Conservation (phyloP, 257 asterid genomes). For the Solanum arcanum region DNA sequence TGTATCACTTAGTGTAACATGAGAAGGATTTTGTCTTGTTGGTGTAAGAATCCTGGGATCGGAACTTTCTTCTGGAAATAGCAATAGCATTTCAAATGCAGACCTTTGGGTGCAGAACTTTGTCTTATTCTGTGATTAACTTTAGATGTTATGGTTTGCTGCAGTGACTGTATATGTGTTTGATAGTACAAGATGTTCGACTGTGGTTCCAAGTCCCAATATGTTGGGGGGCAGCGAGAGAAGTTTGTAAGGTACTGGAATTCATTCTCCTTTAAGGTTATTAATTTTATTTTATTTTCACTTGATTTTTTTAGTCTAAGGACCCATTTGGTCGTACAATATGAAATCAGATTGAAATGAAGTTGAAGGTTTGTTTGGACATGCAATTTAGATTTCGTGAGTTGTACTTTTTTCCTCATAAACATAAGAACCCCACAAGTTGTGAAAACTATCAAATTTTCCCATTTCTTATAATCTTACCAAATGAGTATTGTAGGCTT, state of each 20-base stretch:
- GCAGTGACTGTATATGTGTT: constrained; percentile 35
- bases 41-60: background rate
- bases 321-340: background rate
- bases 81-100: too few species aligned
- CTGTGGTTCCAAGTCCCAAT: constrained; percentile 62
- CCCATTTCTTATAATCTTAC: background rate
- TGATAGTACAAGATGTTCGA: constrained; percentile 58
- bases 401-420: background rate
- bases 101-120: too few species aligned
- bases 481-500: background rate
- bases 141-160: constrained; percentile 7
- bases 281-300: background rate
- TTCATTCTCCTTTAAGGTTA: background rate
- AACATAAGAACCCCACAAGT: background rate
- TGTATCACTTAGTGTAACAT: background rate
- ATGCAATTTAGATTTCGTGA: background rate
- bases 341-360: background rate
- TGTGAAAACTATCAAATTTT: background rate
- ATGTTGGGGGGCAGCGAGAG: constrained; percentile 65
- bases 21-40: background rate
- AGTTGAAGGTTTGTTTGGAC: background rate
- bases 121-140: background rate
- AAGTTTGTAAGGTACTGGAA: constrained; percentile 67
- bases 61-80: background rate
- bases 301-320: background rate